A percentile compares a stretch with the other conserved stretches of the same genome.
Evolutionary conservation across 805 yeast species (phyloP).

Genomic region (Myxozyma melibiosi): DNA sequence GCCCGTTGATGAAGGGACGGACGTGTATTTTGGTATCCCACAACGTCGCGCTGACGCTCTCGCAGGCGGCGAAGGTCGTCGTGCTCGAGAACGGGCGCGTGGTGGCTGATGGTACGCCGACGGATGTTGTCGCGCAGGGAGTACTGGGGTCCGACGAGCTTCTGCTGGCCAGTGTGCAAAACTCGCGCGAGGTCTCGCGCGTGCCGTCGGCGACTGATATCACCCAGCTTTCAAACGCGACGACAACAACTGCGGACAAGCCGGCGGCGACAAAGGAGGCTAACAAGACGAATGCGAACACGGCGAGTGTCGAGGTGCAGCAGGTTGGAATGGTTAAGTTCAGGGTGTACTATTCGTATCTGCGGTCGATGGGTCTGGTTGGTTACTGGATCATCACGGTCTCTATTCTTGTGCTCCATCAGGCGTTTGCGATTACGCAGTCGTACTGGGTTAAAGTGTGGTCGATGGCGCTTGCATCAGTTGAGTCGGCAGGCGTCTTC

Average conservation of each 20-base stretch:
- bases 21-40: constrained; percentile 92
- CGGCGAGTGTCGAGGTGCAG: constrained; percentile 60
- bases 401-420: constrained; percentile 56
- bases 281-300: constrained; percentile 82
- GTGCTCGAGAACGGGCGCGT: constrained; percentile 84
- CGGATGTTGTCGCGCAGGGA: constrained; percentile 57
- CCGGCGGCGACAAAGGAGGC: constrained; percentile 70
- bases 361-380: constrained; percentile 67
- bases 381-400: constrained; percentile 54
- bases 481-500: constrained; percentile 3
- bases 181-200: constrained; percentile 57
- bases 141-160: constrained; percentile 71
- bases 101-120: constrained; percentile 48
- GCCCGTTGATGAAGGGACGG: constrained; percentile 80
- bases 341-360: constrained; percentile 71
- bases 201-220: constrained; percentile 64
- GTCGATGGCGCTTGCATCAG: constrained; percentile 49
- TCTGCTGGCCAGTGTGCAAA: constrained; percentile 17
- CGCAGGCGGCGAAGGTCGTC: constrained; percentile 77
- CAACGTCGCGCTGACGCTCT: constrained; percentile 85
- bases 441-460: constrained; percentile 90
- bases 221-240: constrained; percentile 83
- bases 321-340: constrained; percentile 80
- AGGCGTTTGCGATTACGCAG: constrained; percentile 65
- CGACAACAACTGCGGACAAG: too few relatives aligned